Percentiles rank a stretch among this genome's conserved stretches.
Evolutionary conservation across 2,329 filamentous ascomycete genomes (phyloP).

Genomic region (Fusarium subglutinans): DNA sequence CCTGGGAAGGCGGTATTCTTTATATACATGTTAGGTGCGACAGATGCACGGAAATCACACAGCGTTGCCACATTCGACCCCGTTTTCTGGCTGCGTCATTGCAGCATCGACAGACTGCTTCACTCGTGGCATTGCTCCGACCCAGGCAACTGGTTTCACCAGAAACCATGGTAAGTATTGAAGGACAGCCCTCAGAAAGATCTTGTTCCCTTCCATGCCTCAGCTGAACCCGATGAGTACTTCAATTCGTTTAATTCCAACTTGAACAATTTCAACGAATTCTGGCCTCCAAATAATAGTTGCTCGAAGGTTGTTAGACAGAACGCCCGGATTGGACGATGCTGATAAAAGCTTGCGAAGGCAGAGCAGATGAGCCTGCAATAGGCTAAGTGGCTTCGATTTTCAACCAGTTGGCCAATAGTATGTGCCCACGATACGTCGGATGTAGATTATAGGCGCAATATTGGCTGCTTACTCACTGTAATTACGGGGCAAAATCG

Average conservation of each 20-base stretch:
- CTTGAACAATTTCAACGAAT: too few relatives aligned
- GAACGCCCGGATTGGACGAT: neutral
- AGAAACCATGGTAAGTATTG: neutral
- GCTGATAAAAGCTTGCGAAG: too few relatives aligned
- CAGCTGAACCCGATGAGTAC: too few relatives aligned
- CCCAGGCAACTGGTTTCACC: neutral
- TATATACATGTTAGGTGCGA: neutral
- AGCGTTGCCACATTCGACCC: neutral
- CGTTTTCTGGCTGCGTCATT: neutral
- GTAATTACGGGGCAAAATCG: rapidly evolving
- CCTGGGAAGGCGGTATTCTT: neutral
- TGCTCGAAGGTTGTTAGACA: neutral
- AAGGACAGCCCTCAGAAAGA: too few relatives aligned
- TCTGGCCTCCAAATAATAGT: neutral
- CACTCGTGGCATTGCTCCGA: neutral
- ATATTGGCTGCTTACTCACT: neutral
- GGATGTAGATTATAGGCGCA: neutral
- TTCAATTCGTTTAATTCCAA: too few relatives aligned
- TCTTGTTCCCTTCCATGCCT: too few relatives aligned
- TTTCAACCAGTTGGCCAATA: neutral
- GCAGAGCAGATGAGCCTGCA: too few relatives aligned
- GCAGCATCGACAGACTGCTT: neutral
- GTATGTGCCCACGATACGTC: neutral
- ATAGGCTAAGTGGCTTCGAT: neutral
- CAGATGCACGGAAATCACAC: neutral